Base-by-base conservation (phyloP, 345 rosid genomes). In the Limnanthes douglasii region DNA sequence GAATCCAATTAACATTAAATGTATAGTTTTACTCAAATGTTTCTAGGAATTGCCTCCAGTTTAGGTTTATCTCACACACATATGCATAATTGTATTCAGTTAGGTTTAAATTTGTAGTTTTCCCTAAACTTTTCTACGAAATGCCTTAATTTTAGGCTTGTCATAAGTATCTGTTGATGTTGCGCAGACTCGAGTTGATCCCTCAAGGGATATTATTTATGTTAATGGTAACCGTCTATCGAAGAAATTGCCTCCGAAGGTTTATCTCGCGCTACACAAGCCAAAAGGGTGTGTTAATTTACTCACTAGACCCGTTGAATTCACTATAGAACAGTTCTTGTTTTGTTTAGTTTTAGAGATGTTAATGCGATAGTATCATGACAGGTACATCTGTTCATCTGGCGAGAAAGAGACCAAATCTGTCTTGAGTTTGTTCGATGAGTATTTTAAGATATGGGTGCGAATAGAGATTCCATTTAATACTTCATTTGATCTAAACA, bases 161-260 rank as follows among this genome's bases (percentile, higher is more conserved):
- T n/a, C n/a, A n/a, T n/a, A n/a, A n/a, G n/a, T n/a, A n/a, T n/a
- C 33, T 45, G 33, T 8, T 34, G 31, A 21, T 15, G 35, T 21
- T 57, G 19, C 53, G 34, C 57, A 90, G 98, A 90, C 94, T 44
- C 75, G 92, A 37, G 98, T 80, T 52, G 90, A 74, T 66, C 92
- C 94, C 38, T 15, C 54, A 1, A 84, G 60, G 53, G 95, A 90
- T 55, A 44, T 57, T 18, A 74, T 90, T 18, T 90, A 79, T 65
- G 95, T 90, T 34, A 76, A 83, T 54, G 95, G 98, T 21, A 74
- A 48, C 53, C 93, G 92, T 38, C 73, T 88, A 33, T 90, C 95
- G 1, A 88, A 72, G 69, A 83, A 41, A 61, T 59, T 83, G 51
- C 95, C 95, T 10, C 95, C 90, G 4, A 88, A 88, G 47, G 78